A percentile compares a stretch with the other conserved stretches of the same genome.
Conservation (phyloP, 2,329 filamentous ascomycete genomes). For the Verticillium nubilum region DNA sequence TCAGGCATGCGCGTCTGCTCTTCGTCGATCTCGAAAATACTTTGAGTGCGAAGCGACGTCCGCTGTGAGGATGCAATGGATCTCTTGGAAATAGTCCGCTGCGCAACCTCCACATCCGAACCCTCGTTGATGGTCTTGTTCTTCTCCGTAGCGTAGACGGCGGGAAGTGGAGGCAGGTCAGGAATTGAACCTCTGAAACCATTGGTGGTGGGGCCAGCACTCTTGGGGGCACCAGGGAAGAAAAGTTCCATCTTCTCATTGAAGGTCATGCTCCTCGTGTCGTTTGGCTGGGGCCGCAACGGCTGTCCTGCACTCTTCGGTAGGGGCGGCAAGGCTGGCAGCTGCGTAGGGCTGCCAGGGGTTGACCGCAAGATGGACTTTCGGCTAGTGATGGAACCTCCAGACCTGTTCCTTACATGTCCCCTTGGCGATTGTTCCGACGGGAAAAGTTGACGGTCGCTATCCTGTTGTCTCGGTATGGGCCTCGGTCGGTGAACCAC, state of each 20-base stretch:
- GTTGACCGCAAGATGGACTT: conserved; percentile 39
- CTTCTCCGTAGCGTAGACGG: conserved; percentile 19
- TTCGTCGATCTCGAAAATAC: conserved; percentile 32
- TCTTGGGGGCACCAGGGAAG: conserved; percentile 30
- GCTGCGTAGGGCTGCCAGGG: conserved; percentile 39
- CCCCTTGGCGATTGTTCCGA: conserved; percentile 33
- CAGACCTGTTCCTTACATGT: conserved; percentile 45
- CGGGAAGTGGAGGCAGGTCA: conserved; percentile 33
- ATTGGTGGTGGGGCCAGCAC: neutral
- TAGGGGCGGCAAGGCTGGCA: conserved; percentile 46
- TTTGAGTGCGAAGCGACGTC: conserved; percentile 31
- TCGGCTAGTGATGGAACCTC: conserved; percentile 35
- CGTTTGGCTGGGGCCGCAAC: conserved; percentile 39
- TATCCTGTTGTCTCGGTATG: conserved; percentile 42
- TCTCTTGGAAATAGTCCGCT: conserved; percentile 16
- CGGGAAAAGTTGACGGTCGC: conserved; percentile 42
- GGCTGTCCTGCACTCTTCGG: conserved; percentile 35
- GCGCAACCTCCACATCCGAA: conserved; percentile 7
- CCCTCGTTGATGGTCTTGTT: conserved; percentile 7
- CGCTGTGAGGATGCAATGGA: conserved; percentile 29
- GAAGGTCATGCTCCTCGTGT: conserved; percentile 53
- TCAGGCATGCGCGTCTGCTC: conserved; percentile 10
- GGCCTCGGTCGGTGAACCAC: conserved; percentile 51
- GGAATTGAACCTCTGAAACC: conserved; percentile 28
- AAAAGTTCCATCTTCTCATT: conserved; percentile 51